Evolutionary conservation across 768 basidiomycete species (phyloP).

Genomic region (Gloeopeniophorella convolvens): DNA sequence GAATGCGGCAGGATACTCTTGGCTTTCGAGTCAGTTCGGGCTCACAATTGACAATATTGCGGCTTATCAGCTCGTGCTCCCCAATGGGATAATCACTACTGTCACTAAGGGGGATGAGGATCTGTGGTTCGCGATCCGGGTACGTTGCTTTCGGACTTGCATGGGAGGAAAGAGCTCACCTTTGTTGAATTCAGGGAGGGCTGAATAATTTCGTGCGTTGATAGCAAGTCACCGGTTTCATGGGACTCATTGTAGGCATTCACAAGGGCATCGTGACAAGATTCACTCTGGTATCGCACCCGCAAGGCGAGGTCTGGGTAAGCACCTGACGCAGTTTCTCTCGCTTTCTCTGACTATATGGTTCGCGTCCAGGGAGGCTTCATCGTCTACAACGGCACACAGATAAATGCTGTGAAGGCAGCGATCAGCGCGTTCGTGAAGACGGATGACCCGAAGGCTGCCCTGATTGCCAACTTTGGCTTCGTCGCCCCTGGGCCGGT

Average conservation of each 20-base stretch:
- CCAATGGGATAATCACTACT: conserved; percentile 22
- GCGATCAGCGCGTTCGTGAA: too few relatives aligned
- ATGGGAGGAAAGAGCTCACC: not conserved
- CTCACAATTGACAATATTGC: conserved; percentile 31
- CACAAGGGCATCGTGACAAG: conserved; percentile 5
- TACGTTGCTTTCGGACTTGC: not conserved
- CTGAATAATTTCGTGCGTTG: conserved; percentile 4
- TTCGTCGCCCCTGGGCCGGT: not conserved
- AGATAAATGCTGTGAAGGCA: too few relatives aligned
- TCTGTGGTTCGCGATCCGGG: conserved; percentile 6
- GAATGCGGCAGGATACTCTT: conserved; percentile 25
- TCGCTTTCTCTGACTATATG: too few relatives aligned
- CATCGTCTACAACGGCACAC: not conserved
- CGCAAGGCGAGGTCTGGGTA: conserved; percentile 6
- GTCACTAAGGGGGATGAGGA: not conserved
- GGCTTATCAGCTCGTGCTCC: conserved; percentile 25
- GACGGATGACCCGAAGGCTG: too few relatives aligned
- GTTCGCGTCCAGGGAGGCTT: not conserved
- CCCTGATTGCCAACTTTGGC: too few relatives aligned
- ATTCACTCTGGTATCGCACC: not conserved
- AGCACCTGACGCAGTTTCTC: too few relatives aligned
- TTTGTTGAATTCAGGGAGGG: not conserved
- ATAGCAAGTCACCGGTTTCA: not conserved
- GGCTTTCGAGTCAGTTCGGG: conserved; percentile 29
- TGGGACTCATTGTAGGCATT: not conserved